Base-by-base conservation (phyloP, 306 rosid species). In the Abrus precatorius region DNA sequence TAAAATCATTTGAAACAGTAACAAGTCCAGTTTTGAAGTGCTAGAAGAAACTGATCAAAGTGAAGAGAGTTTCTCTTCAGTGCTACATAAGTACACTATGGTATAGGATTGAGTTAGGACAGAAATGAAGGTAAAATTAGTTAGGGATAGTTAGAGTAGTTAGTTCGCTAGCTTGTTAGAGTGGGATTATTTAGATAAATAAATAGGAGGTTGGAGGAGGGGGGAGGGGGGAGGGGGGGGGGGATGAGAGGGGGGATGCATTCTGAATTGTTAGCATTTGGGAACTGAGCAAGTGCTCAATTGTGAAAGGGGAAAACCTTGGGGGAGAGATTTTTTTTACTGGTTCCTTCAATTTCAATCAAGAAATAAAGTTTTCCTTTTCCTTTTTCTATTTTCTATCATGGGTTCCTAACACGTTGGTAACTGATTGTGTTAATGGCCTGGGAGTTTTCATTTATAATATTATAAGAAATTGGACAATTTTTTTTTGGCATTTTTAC, bases 11-110 rank as follows among this genome's bases (percentile, higher is more conserved):
- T 56, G 33, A 38, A 73, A 54, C 52, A 57, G 11, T 44, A 27
- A 55, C 5, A 73, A 53, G 67, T 80, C 14, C 47, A 29, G 68
- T 44, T 14, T 82, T 6, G 64, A 66, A 32, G 49, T 48, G 69
- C 64, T 77, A 78, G 55, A 52, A 77, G 62, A 72, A 63, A 85
- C 38, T 56, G 71, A 36, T 54, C 36, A 32, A 55, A 76, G 36
- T 3, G 54, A 76, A 64, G 84, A 57, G 54, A 33, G 9, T 13
- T 60, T 62, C 9, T 71, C 48, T 7, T 11, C 12, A n/a, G 8
- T n/a, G 47, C 61, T 7, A 13, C 13, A 33, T 4, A 48, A 44
- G 55, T 44, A 47, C 9, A 2, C 10, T 11, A 45, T 45, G 40
- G 55, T 5, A 10, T 27, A 41, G 38, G 47, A 14, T 40, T 64